Percentiles rank a stretch among this genome's conserved stretches.
phyloP scores from a whole-genome alignment of 2,329 filamentous ascomycete species.

The Aspergillus versicolor region DNA sequence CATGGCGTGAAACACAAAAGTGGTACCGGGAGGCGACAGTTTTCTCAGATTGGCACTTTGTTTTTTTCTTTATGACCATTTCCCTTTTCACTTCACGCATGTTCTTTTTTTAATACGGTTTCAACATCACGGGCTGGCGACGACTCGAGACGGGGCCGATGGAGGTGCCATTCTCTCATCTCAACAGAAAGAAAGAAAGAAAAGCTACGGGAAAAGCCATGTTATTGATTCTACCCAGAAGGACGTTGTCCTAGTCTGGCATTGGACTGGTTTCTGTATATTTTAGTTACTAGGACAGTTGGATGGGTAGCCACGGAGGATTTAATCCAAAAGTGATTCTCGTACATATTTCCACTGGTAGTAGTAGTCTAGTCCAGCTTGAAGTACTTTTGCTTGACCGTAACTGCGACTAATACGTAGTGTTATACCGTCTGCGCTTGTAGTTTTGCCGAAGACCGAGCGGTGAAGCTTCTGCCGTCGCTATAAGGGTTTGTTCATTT shows the following conservation, averaged over 20 bases:
- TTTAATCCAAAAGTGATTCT: slow-evolving; percentile 19
- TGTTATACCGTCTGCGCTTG: not conserved
- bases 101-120: slow-evolving; percentile 11
- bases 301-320: slow-evolving; percentile 15
- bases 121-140: slow-evolving; percentile 15
- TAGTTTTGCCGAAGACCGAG: not conserved
- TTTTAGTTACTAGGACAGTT: slow-evolving; percentile 27
- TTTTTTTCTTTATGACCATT: not conserved
- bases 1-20: slow-evolving; percentile 21
- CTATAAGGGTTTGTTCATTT: not conserved
- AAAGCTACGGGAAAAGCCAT: slow-evolving; percentile 20
- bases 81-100: slow-evolving; percentile 2
- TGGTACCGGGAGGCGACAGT: slow-evolving; percentile 15
- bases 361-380: not conserved
- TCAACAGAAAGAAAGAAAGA: slow-evolving; percentile 16
- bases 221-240: slow-evolving; percentile 14
- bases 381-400: not conserved
- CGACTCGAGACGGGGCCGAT: slow-evolving; percentile 10
- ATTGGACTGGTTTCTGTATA: slow-evolving; percentile 27
- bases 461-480: not conserved
- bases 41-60: slow-evolving; percentile 15
- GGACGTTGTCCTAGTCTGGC: slow-evolving; percentile 11
- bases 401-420: no score
- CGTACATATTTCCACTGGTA: not conserved
- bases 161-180: slow-evolving; percentile 3